Conservation (phyloP, 352 stramenopile species). For the Phytophthora tubulina region DNA sequence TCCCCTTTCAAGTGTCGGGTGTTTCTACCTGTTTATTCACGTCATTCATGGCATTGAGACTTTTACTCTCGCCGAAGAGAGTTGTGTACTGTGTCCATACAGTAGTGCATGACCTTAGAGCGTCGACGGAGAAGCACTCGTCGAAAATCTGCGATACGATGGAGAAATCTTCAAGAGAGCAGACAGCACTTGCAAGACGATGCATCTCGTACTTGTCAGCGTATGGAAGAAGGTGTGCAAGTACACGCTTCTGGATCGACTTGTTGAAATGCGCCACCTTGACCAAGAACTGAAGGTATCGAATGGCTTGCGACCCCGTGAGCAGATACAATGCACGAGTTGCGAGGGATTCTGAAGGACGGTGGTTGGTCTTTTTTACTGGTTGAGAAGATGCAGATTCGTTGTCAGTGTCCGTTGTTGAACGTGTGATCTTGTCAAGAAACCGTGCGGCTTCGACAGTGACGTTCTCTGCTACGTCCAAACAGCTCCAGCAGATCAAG, state of each 20-base stretch:
- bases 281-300: conserved; percentile 75
- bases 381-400: background rate
- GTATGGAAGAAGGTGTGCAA: conserved; percentile 55
- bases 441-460: conserved; percentile 73
- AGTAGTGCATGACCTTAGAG: conserved; percentile 34
- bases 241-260: conserved; percentile 56
- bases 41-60: conserved; percentile 30
- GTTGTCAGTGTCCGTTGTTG: conserved; percentile 8
- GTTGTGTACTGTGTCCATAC: conserved; percentile 70
- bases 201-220: conserved; percentile 58
- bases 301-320: conserved; percentile 60
- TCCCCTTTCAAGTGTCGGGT: background rate
- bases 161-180: conserved; percentile 53
- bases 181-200: conserved; percentile 58
- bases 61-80: conserved; percentile 50
- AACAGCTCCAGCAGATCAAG: conserved; percentile 75
- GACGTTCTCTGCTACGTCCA: conserved; percentile 73
- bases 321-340: conserved; percentile 64
- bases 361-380: conserved; percentile 7
- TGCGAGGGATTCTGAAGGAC: conserved; percentile 30
- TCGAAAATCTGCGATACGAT: conserved; percentile 53
- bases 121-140: conserved; percentile 35
- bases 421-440: conserved; percentile 64
- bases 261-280: conserved; percentile 75
- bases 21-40: background rate